Evolutionary conservation across 352 stramenopile genomes (phyloP), one percentile per base, ranked within the genome.

Genomic region (Aphanomyces cochlioides): DNA sequence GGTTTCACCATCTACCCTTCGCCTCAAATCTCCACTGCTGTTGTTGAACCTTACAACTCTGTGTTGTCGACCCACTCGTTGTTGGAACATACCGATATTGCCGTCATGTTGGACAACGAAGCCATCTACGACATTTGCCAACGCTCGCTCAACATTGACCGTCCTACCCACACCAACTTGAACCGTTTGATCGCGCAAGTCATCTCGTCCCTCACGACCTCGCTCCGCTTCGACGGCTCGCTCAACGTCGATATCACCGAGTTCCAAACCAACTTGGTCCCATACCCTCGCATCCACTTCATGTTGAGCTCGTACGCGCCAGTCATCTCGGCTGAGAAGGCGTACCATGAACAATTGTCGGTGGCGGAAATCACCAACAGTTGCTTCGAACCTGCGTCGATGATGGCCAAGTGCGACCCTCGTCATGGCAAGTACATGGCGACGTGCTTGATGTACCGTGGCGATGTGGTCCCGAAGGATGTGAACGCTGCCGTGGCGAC

Each of bases 21-120:
- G 75, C 96, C 96, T 13, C 90, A 98, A 77, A 90, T 99, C 58
- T 98, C 95, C 10, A 98, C 93, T 56, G 95, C 96, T 58, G 95
- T 99, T 39, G 97, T 99, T 7, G 96, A 99, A 80, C 97, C 97
- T 7, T 99, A 99, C 89, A 99, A 99, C 89, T 96, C 87, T 5
- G 93, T 98, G 56, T 82, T 99, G 28, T 98, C 94, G 4, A 98
- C 94, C 36, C 96, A 99, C 77, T 81, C 90, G 34, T 87, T 99
- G 39, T 81, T 99, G 36, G 96, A 99, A 80, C 91, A 99, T 85
- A 98, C 96, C n/a, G 96, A 99, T 74, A 92, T 94, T 53, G 96
- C 92, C 36, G 90, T 99, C 65, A 98, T 96, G 81, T 78, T 99
- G 43, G 94, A 98, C 79, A 98, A 98, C 75, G 93, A 98, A 75